These are phyloP conservation scores for Aulographum hederae DNA, from an alignment of 2,329 filamentous ascomycete species.

Conservation along the genomic window DNA sequence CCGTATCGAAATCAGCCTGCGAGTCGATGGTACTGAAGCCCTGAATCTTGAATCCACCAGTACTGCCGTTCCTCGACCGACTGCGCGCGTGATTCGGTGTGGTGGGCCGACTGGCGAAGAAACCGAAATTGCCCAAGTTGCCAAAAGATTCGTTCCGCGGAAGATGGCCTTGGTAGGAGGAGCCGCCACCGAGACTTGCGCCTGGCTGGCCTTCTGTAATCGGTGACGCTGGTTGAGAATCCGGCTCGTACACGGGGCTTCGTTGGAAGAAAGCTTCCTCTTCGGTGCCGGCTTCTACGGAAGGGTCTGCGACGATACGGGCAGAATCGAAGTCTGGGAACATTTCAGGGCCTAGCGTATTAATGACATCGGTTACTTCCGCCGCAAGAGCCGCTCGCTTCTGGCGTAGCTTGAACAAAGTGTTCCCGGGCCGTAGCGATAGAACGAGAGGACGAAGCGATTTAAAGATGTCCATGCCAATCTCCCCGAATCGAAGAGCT, in stretches of 20 bases:
- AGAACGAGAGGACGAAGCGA: constrained; percentile 76
- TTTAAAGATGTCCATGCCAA: constrained; percentile 98
- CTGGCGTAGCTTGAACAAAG: constrained; percentile 58
- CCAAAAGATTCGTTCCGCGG: constrained; percentile 88
- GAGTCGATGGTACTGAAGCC: constrained; percentile 50
- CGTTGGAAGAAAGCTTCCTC: neutral
- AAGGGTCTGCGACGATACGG: constrained; percentile 20
- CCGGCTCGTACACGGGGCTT: too few relatives aligned
- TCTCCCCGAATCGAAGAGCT: constrained; percentile 83
- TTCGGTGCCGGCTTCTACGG: constrained; percentile 4
- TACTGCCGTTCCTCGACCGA: constrained; percentile 45
- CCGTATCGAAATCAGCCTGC: constrained; percentile 54
- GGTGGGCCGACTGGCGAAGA: constrained; percentile 80
- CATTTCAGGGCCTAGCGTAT: constrained; percentile 85
- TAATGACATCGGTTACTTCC: constrained; percentile 82
- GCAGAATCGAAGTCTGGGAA: constrained; percentile 60
- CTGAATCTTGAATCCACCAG: constrained; percentile 45
- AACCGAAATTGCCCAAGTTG: constrained; percentile 69
- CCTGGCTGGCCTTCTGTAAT: constrained; percentile 1
- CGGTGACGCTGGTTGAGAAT: neutral
- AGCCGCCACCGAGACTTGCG: constrained; percentile 1
- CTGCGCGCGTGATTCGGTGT: constrained; percentile 58
- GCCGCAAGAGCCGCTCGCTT: constrained; percentile 56
- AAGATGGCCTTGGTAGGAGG: constrained; percentile 25
- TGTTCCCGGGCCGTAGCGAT: constrained; percentile 72